phyloP scores from a whole-genome alignment of 306 rosid genomes.

The Prunus salicina region DNA sequence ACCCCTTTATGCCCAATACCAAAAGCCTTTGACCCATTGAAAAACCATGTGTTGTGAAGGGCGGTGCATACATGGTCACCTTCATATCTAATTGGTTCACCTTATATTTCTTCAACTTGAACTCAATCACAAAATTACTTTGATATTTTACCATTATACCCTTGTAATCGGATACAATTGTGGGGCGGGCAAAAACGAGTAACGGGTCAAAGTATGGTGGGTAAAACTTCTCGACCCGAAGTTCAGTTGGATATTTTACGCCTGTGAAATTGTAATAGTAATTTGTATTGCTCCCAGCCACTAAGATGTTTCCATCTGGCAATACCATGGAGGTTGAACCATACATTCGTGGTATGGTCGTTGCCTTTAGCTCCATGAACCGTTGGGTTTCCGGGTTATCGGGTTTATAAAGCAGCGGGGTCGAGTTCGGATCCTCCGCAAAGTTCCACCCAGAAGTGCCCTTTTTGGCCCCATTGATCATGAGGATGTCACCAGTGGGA shows the following conservation, averaged over 20 bases:
- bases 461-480: constrained; percentile 44
- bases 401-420: constrained; percentile 39
- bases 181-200: background rate
- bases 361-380: constrained; percentile 30
- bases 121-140: background rate
- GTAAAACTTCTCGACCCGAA: constrained; percentile 7
- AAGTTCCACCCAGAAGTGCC: constrained; percentile 60
- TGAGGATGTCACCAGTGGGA: constrained; percentile 50
- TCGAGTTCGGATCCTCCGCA: constrained; percentile 37
- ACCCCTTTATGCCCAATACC: background rate
- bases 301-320: constrained; percentile 39
- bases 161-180: background rate
- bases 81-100: background rate
- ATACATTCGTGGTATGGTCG: constrained; percentile 48
- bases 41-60: constrained; percentile 19
- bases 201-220: constrained; percentile 6
- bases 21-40: constrained; percentile 12
- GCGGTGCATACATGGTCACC: constrained; percentile 8
- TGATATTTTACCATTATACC: background rate
- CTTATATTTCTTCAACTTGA: background rate
- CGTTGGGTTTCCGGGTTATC: constrained; percentile 18
- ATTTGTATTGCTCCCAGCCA: constrained; percentile 51
- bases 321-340: constrained; percentile 40
- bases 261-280: constrained; percentile 20
- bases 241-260: constrained; percentile 18